Evolutionary conservation across 2,329 filamentous ascomycete species (phyloP).

Genomic region (Aspergillus sp.): DNA sequence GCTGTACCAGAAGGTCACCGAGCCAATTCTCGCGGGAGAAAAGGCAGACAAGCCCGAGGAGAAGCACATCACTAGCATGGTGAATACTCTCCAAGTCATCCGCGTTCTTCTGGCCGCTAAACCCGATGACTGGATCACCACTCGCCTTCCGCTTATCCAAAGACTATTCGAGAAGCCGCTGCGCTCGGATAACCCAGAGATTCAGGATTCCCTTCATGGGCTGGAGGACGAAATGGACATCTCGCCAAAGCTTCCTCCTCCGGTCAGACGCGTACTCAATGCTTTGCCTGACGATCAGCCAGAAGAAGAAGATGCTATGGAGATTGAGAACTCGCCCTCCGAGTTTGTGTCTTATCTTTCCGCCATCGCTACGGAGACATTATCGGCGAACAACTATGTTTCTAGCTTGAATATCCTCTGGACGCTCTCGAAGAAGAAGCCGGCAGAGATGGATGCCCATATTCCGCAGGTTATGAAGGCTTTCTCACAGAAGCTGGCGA

Average conservation of each 20-base stretch:
- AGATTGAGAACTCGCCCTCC: slow-evolving; percentile 72
- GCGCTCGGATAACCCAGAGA: slow-evolving; percentile 82
- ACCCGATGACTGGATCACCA: slow-evolving; percentile 84
- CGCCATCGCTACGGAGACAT: slow-evolving; percentile 80
- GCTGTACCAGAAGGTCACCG: slow-evolving; percentile 84
- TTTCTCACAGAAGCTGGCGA: slow-evolving; percentile 84
- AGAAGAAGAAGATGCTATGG: slow-evolving; percentile 80
- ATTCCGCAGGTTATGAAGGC: slow-evolving; percentile 88
- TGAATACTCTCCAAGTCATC: slow-evolving; percentile 91
- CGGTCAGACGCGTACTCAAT: slow-evolving; percentile 79
- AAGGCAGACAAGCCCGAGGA: slow-evolving; percentile 80
- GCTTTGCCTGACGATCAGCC: slow-evolving; percentile 78
- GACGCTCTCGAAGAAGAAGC: slow-evolving; percentile 82
- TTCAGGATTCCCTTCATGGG: slow-evolving; percentile 87
- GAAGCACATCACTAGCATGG: slow-evolving; percentile 80
- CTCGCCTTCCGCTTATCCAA: slow-evolving; percentile 73
- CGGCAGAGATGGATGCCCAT: slow-evolving; percentile 85
- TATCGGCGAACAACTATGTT: slow-evolving; percentile 77
- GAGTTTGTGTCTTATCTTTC: slow-evolving; percentile 86
- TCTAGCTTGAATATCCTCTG: slow-evolving; percentile 91
- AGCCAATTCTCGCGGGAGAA: slow-evolving; percentile 79
- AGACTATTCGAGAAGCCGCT: slow-evolving; percentile 87
- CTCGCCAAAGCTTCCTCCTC: slow-evolving; percentile 68
- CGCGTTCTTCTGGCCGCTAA: slow-evolving; percentile 87
- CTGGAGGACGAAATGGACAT: slow-evolving; percentile 69